Conservation (phyloP, 768 basidiomycete species). For the Pholiota conissans region DNA sequence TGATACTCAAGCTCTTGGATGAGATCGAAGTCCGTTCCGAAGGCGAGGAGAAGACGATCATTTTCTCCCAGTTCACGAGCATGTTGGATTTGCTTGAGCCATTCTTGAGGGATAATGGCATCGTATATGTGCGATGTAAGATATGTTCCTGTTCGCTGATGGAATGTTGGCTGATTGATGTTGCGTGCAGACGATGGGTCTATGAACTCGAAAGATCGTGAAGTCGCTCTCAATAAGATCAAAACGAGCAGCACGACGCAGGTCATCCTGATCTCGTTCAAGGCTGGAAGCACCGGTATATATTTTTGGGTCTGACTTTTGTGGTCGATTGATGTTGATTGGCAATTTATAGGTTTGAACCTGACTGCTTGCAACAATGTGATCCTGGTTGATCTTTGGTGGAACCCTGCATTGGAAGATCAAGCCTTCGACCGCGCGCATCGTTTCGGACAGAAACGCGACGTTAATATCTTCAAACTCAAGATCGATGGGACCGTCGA, state of each 20-base stretch:
- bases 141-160: slow-evolving; percentile 18
- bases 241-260: slow-evolving; percentile 53
- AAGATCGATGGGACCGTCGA: slow-evolving; percentile 87
- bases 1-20: slow-evolving; percentile 70
- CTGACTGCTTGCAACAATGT: slow-evolving; percentile 93
- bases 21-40: slow-evolving; percentile 61
- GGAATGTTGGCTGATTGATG: background rate
- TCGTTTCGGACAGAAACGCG: slow-evolving; percentile 83
- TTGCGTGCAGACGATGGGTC: slow-evolving; percentile 80
- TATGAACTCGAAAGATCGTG: slow-evolving; percentile 77
- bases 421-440: slow-evolving; percentile 94
- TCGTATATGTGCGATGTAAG: slow-evolving; percentile 87
- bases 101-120: slow-evolving; percentile 67
- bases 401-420: slow-evolving; percentile 91
- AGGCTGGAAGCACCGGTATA: slow-evolving; percentile 90
- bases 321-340: slow-evolving; percentile 6
- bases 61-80: slow-evolving; percentile 92
- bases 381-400: slow-evolving; percentile 92
- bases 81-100: slow-evolving; percentile 87
- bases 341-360: slow-evolving; percentile 64
- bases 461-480: slow-evolving; percentile 88
- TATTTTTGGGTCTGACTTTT: slow-evolving; percentile 10
- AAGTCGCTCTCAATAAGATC: slow-evolving; percentile 74
- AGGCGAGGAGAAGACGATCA: slow-evolving; percentile 85
- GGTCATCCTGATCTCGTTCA: slow-evolving; percentile 94